Percentiles rank a stretch among this genome's conserved stretches.
Conservation (phyloP, 2,329 filamentous ascomycete genomes). For the Bretziella fagacearum region DNA sequence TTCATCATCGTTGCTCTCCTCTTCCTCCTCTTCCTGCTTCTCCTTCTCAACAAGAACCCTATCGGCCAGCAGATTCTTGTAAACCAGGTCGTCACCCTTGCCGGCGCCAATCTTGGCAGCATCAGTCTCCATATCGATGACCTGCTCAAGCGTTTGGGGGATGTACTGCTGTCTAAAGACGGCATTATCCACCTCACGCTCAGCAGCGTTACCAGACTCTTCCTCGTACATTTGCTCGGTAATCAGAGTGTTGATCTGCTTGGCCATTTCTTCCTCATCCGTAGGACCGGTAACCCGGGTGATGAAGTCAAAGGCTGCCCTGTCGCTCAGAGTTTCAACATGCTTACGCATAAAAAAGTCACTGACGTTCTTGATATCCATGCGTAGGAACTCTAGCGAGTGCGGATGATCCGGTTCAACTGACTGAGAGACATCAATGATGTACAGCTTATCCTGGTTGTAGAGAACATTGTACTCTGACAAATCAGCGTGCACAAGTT, state of each 20-base stretch:
- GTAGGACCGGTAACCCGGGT: slow-evolving; percentile 42
- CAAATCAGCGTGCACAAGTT: slow-evolving; percentile 84
- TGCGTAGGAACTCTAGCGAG: slow-evolving; percentile 81
- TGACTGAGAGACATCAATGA: slow-evolving; percentile 95
- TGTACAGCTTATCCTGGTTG: slow-evolving; percentile 63
- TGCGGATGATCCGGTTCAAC: slow-evolving; percentile 93
- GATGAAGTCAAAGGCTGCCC: slow-evolving; percentile 71
- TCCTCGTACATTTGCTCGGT: slow-evolving; percentile 33
- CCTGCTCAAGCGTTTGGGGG: slow-evolving; percentile 84
- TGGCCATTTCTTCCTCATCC: slow-evolving; percentile 42
- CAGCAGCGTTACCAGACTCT: slow-evolving; percentile 34
- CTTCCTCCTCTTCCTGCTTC: slow-evolving; percentile 25
- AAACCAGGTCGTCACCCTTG: slow-evolving; percentile 61
- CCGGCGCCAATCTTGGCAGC: slow-evolving; percentile 59
- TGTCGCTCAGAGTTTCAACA: slow-evolving; percentile 65
- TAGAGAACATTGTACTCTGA: slow-evolving; percentile 98
- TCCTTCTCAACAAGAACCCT: slow-evolving; percentile 31
- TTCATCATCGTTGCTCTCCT: slow-evolving; percentile 24
- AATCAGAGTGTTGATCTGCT: slow-evolving; percentile 51
- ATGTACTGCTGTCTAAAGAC: slow-evolving; percentile 96
- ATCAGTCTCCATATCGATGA: slow-evolving; percentile 91
- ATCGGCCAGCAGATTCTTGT: slow-evolving; percentile 66
- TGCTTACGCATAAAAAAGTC: slow-evolving; percentile 83
- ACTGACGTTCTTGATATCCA: slow-evolving; percentile 95
- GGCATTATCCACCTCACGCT: slow-evolving; percentile 64